These are phyloP conservation scores for Telfairia occidentalis DNA, from an alignment of 331 rosid species.

Conservation along the genomic window DNA sequence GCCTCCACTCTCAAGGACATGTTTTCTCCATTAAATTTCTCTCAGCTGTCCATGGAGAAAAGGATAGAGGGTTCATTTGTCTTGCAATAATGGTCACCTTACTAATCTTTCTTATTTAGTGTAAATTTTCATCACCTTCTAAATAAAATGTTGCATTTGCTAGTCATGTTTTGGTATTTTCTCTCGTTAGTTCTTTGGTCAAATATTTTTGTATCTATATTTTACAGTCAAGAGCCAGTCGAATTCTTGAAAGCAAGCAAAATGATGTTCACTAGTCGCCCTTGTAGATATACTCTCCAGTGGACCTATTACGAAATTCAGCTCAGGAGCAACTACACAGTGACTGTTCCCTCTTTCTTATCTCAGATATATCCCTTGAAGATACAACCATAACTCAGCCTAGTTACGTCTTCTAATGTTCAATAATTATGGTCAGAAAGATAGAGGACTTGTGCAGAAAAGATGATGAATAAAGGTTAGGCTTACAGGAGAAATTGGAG, in stretches of 20 bases:
- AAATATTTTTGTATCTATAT: background rate
- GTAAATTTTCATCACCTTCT: constrained; percentile 7
- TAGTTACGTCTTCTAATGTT: background rate
- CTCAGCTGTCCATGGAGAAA: constrained; percentile 60
- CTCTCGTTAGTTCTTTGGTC: background rate
- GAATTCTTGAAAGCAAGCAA: constrained; percentile 1
- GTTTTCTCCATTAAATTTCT: constrained; percentile 54
- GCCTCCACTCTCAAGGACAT: constrained; percentile 51
- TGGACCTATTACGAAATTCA: background rate
- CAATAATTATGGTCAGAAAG: background rate
- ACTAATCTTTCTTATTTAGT: constrained; percentile 5
- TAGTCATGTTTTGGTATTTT: background rate
- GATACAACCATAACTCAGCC: background rate
- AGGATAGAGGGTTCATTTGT: constrained; percentile 95
- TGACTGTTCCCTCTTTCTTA: background rate
- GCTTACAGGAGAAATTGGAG: background rate
- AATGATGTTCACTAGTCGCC: background rate
- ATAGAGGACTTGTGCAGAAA: background rate
- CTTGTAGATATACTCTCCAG: background rate
- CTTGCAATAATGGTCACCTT: constrained; percentile 47
- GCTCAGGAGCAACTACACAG: background rate
- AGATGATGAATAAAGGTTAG: background rate
- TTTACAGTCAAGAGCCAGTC: background rate
- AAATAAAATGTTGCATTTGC: background rate
- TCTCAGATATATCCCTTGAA: background rate